These are phyloP conservation scores for Acer campestre DNA, from an alignment of 345 rosid species.

Conservation along the genomic window DNA sequence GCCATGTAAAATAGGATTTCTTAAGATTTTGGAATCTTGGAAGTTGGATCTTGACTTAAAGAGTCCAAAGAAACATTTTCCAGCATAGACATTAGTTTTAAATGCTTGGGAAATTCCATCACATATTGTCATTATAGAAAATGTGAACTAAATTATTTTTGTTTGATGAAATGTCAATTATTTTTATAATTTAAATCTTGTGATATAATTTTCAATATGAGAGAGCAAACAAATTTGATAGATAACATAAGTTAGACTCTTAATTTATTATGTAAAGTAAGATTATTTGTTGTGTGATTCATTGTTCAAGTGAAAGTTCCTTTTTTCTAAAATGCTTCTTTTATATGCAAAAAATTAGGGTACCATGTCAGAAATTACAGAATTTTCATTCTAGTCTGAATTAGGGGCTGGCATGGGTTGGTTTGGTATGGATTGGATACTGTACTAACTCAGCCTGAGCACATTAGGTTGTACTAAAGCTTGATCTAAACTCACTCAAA, in stretches of 20 bases:
- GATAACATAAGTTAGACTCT: not conserved
- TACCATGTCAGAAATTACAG: not conserved
- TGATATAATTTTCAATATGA: not conserved
- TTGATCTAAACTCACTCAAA: not conserved
- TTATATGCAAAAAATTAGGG: not conserved
- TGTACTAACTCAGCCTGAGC: not conserved
- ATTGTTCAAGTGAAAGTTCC: not conserved
- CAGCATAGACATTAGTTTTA: not conserved
- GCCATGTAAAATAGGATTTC: not conserved
- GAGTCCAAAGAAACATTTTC: not conserved
- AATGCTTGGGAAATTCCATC: not conserved
- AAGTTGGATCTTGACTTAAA: not conserved
- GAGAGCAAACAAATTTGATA: not conserved
- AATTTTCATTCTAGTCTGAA: not conserved
- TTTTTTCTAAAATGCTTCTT: not conserved
- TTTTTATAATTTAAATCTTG: not conserved
- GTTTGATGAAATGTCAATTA: not conserved
- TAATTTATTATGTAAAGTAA: not conserved
- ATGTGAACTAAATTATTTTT: not conserved
- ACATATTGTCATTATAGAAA: not conserved
- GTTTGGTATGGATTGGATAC: not conserved
- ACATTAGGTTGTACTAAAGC: not conserved
- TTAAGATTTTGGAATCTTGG: not conserved
- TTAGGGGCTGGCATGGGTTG: not conserved
- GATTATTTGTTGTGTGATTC: not conserved